Conservation (phyloP, 192 early-diverging fungal species). For the Umbelopsis isabellina region DNA sequence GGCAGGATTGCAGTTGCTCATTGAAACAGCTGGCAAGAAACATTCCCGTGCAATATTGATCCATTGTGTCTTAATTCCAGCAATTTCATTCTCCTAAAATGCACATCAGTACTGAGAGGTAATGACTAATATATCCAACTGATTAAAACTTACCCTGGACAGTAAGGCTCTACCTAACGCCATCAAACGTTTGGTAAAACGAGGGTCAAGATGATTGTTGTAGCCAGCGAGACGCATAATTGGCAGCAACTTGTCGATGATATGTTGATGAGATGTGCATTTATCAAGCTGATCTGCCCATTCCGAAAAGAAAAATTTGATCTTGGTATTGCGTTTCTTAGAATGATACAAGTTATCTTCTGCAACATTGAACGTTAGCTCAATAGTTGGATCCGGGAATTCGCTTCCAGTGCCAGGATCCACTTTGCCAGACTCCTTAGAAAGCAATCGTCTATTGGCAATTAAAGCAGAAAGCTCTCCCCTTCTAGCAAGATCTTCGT, state of each 20-base stretch:
- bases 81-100: conserved; percentile 11
- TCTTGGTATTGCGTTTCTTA: conserved; percentile 14
- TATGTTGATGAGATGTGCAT: conserved; percentile 32
- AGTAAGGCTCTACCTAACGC: conserved; percentile 16
- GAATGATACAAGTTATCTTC: conserved; percentile 36
- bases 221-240: conserved; percentile 49
- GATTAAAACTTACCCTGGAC: conserved; percentile 18
- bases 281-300: conserved; percentile 57
- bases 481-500: conserved; percentile 28
- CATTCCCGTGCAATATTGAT: conserved; percentile 40
- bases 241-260: conserved; percentile 40
- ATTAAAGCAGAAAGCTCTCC: conserved; percentile 28
- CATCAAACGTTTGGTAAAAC: conserved; percentile 29
- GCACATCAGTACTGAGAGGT: neutral
- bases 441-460: neutral
- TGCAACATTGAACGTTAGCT: conserved; percentile 21
- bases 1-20: conserved; percentile 66
- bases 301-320: conserved; percentile 60
- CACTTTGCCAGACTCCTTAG: conserved; percentile 6
- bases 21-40: conserved; percentile 67
- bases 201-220: conserved; percentile 41
- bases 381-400: conserved; percentile 13
- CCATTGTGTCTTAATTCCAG: conserved; percentile 13
- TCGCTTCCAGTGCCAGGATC: conserved; percentile 1
- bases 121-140: neutral